These are phyloP conservation scores for Sugiyamaella novakii DNA, from an alignment of 1,139 yeast genomes.

Conservation along the genomic window DNA sequence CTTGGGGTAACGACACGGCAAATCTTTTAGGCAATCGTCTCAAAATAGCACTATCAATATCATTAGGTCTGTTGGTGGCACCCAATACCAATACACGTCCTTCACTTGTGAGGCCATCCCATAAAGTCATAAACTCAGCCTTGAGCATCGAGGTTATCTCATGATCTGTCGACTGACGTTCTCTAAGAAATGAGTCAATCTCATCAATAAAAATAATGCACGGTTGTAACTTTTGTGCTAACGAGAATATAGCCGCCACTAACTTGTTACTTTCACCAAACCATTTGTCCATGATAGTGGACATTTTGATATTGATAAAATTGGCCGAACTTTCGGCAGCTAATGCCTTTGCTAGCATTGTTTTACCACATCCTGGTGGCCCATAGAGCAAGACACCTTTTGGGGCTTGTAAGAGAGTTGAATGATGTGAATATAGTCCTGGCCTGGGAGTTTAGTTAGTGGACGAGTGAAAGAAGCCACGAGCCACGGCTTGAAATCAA, in stretches of 20 bases:
- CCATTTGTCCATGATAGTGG: constrained; percentile 97
- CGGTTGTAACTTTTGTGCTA: constrained; percentile 89
- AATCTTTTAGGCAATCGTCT: constrained; percentile 93
- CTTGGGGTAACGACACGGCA: constrained; percentile 72
- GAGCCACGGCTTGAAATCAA: too few relatives aligned
- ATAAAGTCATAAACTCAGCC: constrained; percentile 96
- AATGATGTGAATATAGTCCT: constrained; percentile 33
- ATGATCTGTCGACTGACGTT: constrained; percentile 82
- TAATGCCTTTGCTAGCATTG: constrained; percentile 94
- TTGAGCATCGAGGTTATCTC: constrained; percentile 94
- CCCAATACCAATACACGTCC: constrained; percentile 89
- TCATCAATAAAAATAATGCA: constrained; percentile 96
- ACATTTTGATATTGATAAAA: constrained; percentile 89
- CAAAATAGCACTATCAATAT: constrained; percentile 88
- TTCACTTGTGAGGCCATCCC: constrained; percentile 86
- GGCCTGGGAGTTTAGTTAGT: too few relatives aligned
- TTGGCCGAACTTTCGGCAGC: constrained; percentile 93
- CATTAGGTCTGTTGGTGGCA: constrained; percentile 91
- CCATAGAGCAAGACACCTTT: constrained; percentile 93
- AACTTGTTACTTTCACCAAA: constrained; percentile 95
- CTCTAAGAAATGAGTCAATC: constrained; percentile 90
- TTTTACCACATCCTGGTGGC: constrained; percentile 98
- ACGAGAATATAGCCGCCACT: constrained; percentile 88
- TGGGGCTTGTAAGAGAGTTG: constrained; percentile 77
- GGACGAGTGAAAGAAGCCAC: too few relatives aligned